Conservation (phyloP, 2,329 filamentous ascomycete species). For the Geoglossum cookeanum region DNA sequence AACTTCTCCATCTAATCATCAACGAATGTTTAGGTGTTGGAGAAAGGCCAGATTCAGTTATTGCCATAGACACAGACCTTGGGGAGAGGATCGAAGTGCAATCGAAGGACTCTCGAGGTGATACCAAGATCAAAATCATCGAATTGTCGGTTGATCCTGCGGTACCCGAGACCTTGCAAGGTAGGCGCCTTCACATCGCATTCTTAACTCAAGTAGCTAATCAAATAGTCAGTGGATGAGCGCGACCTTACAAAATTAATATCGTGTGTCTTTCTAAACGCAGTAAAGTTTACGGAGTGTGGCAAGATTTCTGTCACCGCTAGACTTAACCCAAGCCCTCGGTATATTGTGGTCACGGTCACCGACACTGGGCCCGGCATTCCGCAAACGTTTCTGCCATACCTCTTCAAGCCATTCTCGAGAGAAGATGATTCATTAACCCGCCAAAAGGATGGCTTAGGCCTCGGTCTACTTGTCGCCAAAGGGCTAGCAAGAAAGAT, state of each 20-base stretch:
- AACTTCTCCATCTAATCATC: slow-evolving; percentile 31
- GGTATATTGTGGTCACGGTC: slow-evolving; percentile 41
- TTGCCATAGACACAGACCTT: slow-evolving; percentile 25
- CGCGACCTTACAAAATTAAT: slow-evolving; percentile 43
- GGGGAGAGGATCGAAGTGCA: slow-evolving; percentile 31
- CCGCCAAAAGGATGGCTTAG: slow-evolving; percentile 46
- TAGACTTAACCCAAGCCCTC: slow-evolving; percentile 29
- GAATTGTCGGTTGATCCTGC: slow-evolving; percentile 21
- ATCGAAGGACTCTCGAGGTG: slow-evolving; percentile 24
- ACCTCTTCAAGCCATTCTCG: slow-evolving; percentile 51
- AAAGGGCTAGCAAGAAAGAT: slow-evolving; percentile 51
- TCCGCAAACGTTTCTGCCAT: slow-evolving; percentile 42
- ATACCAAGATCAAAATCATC: slow-evolving; percentile 26
- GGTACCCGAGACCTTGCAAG: slow-evolving; percentile 1
- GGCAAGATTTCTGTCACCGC: slow-evolving; percentile 39
- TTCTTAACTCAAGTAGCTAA: neutral
- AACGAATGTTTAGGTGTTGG: slow-evolving; percentile 33
- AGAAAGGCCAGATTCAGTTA: slow-evolving; percentile 31
- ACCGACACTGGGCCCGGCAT: slow-evolving; percentile 51
- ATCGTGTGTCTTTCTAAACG: slow-evolving; percentile 45
- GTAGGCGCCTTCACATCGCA: neutral
- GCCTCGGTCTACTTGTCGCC: slow-evolving; percentile 50
- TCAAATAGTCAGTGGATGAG: slow-evolving; percentile 30
- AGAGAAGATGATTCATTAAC: slow-evolving; percentile 50
- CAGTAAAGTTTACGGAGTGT: slow-evolving; percentile 50